Evolutionary conservation across 2,329 filamentous ascomycete species (phyloP).

Genomic region (Colletotrichum liaoningense): DNA sequence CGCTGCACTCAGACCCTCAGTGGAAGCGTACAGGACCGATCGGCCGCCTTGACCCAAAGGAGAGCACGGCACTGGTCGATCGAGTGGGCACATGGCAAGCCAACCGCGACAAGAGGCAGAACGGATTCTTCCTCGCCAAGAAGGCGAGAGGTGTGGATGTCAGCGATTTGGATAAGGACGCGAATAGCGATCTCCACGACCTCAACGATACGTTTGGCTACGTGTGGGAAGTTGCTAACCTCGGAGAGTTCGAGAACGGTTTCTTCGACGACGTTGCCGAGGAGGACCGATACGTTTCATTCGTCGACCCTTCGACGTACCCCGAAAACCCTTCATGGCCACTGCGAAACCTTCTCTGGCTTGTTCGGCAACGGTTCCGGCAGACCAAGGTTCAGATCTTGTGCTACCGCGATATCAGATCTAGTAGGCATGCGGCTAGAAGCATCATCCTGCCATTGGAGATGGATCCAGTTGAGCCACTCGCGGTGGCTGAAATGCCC

Average conservation of each 20-base stretch:
- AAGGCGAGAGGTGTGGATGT: constrained; percentile 60
- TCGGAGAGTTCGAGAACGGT: constrained; percentile 83
- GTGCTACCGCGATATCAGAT: constrained; percentile 88
- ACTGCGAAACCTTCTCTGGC: constrained; percentile 85
- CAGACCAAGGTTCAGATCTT: constrained; percentile 84
- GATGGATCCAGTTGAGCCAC: constrained; percentile 60
- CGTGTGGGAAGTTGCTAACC: constrained; percentile 80
- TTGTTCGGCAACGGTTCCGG: constrained; percentile 85
- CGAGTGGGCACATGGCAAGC: constrained; percentile 90
- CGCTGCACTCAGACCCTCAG: constrained; percentile 85
- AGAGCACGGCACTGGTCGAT: constrained; percentile 85
- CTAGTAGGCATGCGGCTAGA: constrained; percentile 80
- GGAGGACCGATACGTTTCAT: constrained; percentile 85
- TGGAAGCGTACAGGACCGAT: constrained; percentile 76
- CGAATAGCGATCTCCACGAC: constrained; percentile 35
- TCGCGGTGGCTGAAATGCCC: constrained; percentile 70
- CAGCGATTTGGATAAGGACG: constrained; percentile 30
- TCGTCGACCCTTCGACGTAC: constrained; percentile 94
- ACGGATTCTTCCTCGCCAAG: constrained; percentile 97
- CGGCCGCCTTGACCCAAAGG: constrained; percentile 69
- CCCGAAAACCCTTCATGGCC: constrained; percentile 91
- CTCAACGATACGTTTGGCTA: constrained; percentile 55
- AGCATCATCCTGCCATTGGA: constrained; percentile 81
- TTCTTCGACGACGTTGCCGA: constrained; percentile 82
- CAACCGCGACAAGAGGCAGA: constrained; percentile 80